phyloP scores from a whole-genome alignment of 2,329 filamentous ascomycete genomes.

The Aspergillus sp. region DNA sequence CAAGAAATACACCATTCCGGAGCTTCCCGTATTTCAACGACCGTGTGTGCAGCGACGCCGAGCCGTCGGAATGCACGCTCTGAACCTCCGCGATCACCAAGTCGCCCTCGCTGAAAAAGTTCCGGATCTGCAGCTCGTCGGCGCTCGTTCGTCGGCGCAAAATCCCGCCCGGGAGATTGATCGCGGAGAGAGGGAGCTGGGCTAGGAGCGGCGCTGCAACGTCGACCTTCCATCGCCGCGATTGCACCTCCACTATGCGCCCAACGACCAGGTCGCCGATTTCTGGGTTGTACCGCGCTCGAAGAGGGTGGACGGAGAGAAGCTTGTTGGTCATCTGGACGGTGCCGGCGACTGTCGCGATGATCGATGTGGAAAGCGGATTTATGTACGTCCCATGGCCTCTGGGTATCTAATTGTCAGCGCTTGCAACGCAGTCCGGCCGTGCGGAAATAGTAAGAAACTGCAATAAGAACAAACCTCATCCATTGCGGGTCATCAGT shows the following conservation, averaged over 20 bases:
- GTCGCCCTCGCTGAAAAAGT: slow-evolving; percentile 95
- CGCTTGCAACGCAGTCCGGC: no score
- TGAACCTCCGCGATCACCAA: slow-evolving; percentile 92
- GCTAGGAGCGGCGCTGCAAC: slow-evolving; percentile 81
- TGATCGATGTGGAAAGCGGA: slow-evolving; percentile 55
- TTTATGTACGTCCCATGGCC: slow-evolving; percentile 86
- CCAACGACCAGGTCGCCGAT: slow-evolving; percentile 94
- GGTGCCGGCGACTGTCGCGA: slow-evolving; percentile 82
- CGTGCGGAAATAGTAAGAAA: no score
- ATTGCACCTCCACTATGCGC: slow-evolving; percentile 89
- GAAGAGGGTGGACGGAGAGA: slow-evolving; percentile 78
- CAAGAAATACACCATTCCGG: slow-evolving; percentile 81
- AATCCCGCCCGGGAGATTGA: slow-evolving; percentile 91
- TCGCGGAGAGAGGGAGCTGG: slow-evolving; percentile 72
- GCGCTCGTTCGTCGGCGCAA: slow-evolving; percentile 85
- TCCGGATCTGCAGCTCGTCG: slow-evolving; percentile 92
- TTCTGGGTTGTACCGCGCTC: slow-evolving; percentile 87
- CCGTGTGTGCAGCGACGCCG: slow-evolving; percentile 79
- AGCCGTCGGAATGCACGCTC: slow-evolving; percentile 74
- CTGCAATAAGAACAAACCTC: slow-evolving; percentile 43
- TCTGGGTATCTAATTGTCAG: no score
- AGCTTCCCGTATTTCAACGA: slow-evolving; percentile 91
- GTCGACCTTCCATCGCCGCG: slow-evolving; percentile 88
- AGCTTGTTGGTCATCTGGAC: slow-evolving; percentile 94
- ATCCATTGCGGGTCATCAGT: slow-evolving; percentile 96